Evolutionary conservation across 2,329 filamentous ascomycete species (phyloP), one percentile per base, ranked within the genome.

Genomic region (Pseudogymnoascus sp.): DNA sequence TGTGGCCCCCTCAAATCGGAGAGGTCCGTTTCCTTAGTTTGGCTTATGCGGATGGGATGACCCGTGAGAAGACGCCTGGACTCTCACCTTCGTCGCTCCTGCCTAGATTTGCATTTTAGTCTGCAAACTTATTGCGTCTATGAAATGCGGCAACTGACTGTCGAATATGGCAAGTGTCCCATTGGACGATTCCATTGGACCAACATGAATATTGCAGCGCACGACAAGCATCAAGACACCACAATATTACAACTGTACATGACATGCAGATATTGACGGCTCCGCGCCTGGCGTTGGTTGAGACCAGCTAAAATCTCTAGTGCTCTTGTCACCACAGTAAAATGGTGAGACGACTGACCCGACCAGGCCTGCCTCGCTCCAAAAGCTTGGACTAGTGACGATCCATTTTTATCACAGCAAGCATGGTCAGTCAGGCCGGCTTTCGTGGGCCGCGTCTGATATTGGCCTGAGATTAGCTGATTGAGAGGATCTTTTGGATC

Each of bases 321-420:
- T 33, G 50, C 50, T 33, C 50, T 56, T 56, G 50, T 56, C 50
- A 56, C 50, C 17, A 56, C 50, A 56, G 29, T 56, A 29, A 29
- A 56, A 56, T 56, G 29, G 29, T 56, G 50, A 56, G 50, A 56
- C 50, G 50, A 56, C 50, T 33, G 29, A 56, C n/a, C n/a, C n/a
- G 46, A 33, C 46, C 29, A 26, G 29, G 29, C 50, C n/a, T 56
- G 29, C 29, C 10, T 56, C 9, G 46, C 50, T 21, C 29, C 29
- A 21, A 21, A 31, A n/a, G 29, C 50, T 33, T 56, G 29, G 50
- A 33, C 29, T 33, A 56, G 50, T 56, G 50, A 56, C 29, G 50
- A 56, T 56, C 50, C 50, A 56, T 56, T 56, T 56, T 56, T 56
- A 56, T 56, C 29, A 56, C 50, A 56, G 50, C 50, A 56, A 33